Conservation (phyloP, 371 early-diverging fungal genomes). For the Thermomucor indicae-seudaticae region DNA sequence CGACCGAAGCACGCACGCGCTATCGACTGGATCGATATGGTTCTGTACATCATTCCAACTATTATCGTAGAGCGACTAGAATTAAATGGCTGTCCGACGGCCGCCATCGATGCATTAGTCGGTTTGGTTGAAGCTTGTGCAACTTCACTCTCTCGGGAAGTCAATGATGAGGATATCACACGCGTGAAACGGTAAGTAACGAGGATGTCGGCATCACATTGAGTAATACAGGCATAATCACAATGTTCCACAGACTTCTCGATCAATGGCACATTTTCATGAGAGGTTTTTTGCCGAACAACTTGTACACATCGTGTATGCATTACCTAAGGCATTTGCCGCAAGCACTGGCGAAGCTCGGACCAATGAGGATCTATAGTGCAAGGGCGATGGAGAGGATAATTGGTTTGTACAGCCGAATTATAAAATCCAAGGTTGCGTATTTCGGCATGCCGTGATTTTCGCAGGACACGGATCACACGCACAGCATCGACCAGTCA, state of each 20-base stretch:
- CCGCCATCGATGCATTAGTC: background rate
- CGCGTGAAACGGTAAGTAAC: background rate
- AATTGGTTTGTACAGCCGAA: background rate
- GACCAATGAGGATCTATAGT: background rate
- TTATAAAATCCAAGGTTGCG: background rate
- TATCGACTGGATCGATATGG: constrained; percentile 2
- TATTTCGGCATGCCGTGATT: background rate
- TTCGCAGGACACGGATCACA: background rate
- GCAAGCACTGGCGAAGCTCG: background rate
- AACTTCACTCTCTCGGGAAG: background rate
- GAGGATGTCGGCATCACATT: background rate
- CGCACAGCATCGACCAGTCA: background rate
- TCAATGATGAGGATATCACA: background rate
- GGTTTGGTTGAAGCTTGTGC: constrained; percentile 1
- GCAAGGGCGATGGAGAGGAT: background rate
- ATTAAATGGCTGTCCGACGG: background rate
- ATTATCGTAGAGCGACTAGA: background rate
- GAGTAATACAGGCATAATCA: background rate
- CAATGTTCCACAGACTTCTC: background rate
- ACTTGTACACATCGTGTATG: background rate
- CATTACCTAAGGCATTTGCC: constrained; percentile 1
- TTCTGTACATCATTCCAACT: background rate
- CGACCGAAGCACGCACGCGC: constrained; percentile 2
- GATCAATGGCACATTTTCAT: constrained; percentile 1
- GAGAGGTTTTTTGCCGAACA: background rate